phyloP scores from a whole-genome alignment of 768 basidiomycete species.

The Chalciporus pseudorubinellus region DNA sequence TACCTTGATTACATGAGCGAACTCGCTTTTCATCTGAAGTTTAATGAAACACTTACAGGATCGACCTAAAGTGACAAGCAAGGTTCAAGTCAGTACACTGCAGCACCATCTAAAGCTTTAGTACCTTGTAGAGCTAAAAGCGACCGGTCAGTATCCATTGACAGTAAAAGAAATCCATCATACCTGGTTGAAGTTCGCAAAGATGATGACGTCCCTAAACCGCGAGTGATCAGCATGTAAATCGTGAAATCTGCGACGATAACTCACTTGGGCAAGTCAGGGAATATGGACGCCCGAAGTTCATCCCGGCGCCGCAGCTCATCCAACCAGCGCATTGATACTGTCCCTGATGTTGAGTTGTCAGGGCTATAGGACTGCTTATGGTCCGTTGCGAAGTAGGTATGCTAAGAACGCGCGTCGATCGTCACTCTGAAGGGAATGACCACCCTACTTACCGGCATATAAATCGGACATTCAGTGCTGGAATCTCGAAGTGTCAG shows the following conservation, averaged over 20 bases:
- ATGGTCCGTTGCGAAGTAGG: constrained; percentile 51
- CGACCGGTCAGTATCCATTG: constrained; percentile 7
- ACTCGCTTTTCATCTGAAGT: background rate
- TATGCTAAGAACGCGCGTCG: constrained; percentile 33
- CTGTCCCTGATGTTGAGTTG: constrained; percentile 8
- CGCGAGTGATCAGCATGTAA: background rate
- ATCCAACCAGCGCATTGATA: constrained; percentile 34
- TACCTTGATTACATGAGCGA: constrained; percentile 23
- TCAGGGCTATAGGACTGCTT: constrained; percentile 39
- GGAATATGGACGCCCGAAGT: constrained; percentile 41
- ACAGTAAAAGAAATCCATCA: constrained; percentile 1
- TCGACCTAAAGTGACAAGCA: constrained; percentile 27
- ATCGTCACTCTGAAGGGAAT: background rate
- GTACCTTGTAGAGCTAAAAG: constrained; percentile 44
- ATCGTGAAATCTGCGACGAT: background rate
- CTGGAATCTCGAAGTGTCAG: constrained; percentile 23
- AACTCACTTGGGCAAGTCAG: constrained; percentile 41
- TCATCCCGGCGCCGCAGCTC: constrained; percentile 39
- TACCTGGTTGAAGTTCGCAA: constrained; percentile 56
- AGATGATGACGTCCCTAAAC: constrained; percentile 42
- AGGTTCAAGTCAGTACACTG: constrained; percentile 5
- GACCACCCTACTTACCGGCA: constrained; percentile 36
- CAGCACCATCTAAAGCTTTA: background rate
- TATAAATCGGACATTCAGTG: constrained; percentile 45
- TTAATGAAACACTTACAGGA: constrained; percentile 29